Percentiles rank a stretch among this genome's conserved stretches.
Conservation (phyloP, 2,329 filamentous ascomycete genomes). For the Sarocladium brachiariae region DNA sequence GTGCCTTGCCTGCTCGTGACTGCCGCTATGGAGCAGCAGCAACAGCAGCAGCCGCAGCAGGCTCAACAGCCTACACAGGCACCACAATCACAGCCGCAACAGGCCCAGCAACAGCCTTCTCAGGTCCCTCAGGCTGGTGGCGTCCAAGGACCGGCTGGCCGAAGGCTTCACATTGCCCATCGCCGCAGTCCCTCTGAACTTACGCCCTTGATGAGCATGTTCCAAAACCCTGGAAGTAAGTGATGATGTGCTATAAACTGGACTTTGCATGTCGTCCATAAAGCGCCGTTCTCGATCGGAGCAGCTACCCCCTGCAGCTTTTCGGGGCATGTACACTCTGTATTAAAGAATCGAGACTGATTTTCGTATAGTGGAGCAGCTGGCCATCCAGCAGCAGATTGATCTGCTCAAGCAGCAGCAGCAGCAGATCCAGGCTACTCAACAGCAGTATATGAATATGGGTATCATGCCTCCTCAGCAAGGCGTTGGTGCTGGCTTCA, state of each 20-base stretch:
- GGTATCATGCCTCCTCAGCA: constrained; percentile 87
- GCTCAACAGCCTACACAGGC: constrained; percentile 38
- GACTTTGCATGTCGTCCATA: no score
- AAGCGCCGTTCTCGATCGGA: no score
- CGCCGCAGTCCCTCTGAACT: constrained; percentile 94
- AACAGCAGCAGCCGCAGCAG: constrained; percentile 49
- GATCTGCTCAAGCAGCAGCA: constrained; percentile 96
- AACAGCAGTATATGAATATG: constrained; percentile 97
- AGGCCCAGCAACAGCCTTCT: constrained; percentile 39
- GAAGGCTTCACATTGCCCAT: constrained; percentile 94
- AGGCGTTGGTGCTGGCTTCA: constrained; percentile 65
- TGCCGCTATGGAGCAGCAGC: constrained; percentile 52
- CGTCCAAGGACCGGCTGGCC: constrained; percentile 69
- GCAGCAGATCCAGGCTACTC: constrained; percentile 91
- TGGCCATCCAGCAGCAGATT: constrained; percentile 96
- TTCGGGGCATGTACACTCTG: not conserved
- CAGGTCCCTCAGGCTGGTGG: constrained; percentile 46
- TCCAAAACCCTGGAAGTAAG: constrained; percentile 58
- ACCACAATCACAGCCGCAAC: constrained; percentile 28
- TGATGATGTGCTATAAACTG: no score
- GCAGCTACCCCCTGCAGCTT: no score
- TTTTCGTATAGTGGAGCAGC: constrained; percentile 72
- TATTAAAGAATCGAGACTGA: constrained; percentile 1
- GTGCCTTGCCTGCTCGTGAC: constrained; percentile 41
- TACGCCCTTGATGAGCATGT: constrained; percentile 96